Conservation (phyloP, 345 rosid genomes). For the Iberis pinnata region DNA sequence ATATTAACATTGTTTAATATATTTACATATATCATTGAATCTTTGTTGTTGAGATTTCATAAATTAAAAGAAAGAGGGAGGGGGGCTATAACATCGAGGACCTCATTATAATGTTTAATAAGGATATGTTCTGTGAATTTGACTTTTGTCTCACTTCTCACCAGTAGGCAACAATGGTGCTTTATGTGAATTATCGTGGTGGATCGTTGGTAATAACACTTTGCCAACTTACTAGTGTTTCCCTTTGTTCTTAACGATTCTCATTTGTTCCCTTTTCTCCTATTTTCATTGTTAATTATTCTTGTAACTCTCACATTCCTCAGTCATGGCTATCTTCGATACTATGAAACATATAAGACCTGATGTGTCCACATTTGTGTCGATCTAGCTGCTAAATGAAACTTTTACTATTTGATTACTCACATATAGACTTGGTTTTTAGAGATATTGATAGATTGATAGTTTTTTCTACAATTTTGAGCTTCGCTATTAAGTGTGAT, state of each 20-base stretch:
- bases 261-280: background rate
- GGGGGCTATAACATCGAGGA: too few relatives aligned
- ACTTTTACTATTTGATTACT: background rate
- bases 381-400: conserved; percentile 93
- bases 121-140: too few relatives aligned
- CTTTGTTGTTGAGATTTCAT: too few relatives aligned
- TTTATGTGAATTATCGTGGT: conserved; percentile 96
- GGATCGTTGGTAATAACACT: conserved; percentile 84
- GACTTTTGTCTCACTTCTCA: too few relatives aligned
- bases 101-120: too few relatives aligned
- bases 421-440: conserved; percentile 3
- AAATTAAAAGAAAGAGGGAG: too few relatives aligned
- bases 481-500: background rate
- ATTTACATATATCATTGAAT: too few relatives aligned
- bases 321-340: conserved; percentile 95
- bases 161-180: too few relatives aligned
- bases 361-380: conserved; percentile 96
- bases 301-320: conserved; percentile 11
- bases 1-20: too few relatives aligned
- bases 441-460: background rate
- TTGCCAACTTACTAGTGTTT: background rate
- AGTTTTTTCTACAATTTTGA: background rate
- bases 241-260: background rate
- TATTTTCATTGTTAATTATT: conserved; percentile 7
- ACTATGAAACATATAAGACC: conserved; percentile 94